These are phyloP conservation scores for Monosporascus ibericus DNA, from an alignment of 2,329 filamentous ascomycete species.

Conservation along the genomic window DNA sequence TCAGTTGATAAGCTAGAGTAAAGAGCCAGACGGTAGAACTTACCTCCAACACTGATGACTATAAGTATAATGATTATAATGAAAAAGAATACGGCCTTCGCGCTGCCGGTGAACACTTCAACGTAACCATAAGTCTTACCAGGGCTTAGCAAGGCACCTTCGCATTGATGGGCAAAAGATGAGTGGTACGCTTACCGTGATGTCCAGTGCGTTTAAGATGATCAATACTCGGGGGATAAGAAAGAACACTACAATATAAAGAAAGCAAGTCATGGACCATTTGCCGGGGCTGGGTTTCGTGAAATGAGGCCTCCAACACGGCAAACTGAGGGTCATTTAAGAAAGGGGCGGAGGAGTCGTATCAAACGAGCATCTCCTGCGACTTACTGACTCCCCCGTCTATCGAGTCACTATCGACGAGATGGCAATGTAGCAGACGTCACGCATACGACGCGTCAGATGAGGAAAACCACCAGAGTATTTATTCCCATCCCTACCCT, in stretches of 20 bases:
- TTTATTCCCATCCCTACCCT: too few relatives aligned
- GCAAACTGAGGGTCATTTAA: not conserved
- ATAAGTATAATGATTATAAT: constrained; percentile 17
- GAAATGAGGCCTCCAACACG: not conserved
- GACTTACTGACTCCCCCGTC: not conserved
- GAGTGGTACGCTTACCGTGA: constrained; percentile 11
- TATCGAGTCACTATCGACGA: not conserved
- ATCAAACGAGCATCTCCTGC: not conserved
- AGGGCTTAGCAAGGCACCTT: not conserved
- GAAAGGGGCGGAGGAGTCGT: not conserved
- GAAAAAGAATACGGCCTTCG: constrained; percentile 20
- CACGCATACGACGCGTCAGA: too few relatives aligned
- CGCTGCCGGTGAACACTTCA: constrained; percentile 17
- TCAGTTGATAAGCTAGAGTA: not conserved
- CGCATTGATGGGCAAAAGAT: not conserved
- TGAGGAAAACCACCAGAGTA: too few relatives aligned
- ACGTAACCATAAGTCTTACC: constrained; percentile 22
- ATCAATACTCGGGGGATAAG: constrained; percentile 16
- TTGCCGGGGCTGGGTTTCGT: not conserved
- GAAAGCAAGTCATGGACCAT: constrained; percentile 5
- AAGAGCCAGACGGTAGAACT: not conserved
- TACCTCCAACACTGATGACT: constrained; percentile 4
- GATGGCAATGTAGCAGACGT: too few relatives aligned
- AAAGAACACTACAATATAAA: constrained; percentile 13
- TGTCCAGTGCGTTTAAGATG: constrained; percentile 15